Conservation (phyloP, 768 basidiomycete species). For the Trametes villosa region DNA sequence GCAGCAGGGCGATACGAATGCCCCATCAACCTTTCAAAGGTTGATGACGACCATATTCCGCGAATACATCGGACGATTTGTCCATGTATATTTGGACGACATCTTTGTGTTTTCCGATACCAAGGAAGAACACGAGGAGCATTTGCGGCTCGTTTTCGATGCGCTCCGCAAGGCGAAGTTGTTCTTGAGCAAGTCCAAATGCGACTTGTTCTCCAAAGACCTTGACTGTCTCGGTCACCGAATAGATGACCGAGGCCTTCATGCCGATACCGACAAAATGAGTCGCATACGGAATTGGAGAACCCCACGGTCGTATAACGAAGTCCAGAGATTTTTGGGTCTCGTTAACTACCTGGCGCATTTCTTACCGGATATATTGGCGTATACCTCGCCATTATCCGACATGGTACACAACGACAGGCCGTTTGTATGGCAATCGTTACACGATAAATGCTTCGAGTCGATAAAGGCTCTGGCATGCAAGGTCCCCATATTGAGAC, state of each 20-base stretch:
- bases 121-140: conserved; percentile 40
- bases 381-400: no score
- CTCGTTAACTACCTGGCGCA: no score
- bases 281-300: conserved; percentile 38
- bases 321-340: no score
- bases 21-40: not conserved
- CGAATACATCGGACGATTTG: no score
- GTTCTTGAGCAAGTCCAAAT: conserved; percentile 39
- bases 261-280: conserved; percentile 43
- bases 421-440: no score
- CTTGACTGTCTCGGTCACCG: conserved; percentile 46
- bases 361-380: no score
- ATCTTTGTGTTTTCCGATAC: conserved; percentile 41
- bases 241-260: conserved; percentile 43
- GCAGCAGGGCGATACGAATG: conserved; percentile 3
- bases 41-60: conserved; percentile 35
- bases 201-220: conserved; percentile 34
- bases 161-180: conserved; percentile 33
- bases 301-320: no score
- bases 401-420: no score
- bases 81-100: no score
- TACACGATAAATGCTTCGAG: no score
- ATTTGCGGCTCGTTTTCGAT: conserved; percentile 39
- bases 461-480: no score
- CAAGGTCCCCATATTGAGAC: no score